Evolutionary conservation across 148 eudicot species (phyloP).

Genomic region (Amaranthus palmeri): DNA sequence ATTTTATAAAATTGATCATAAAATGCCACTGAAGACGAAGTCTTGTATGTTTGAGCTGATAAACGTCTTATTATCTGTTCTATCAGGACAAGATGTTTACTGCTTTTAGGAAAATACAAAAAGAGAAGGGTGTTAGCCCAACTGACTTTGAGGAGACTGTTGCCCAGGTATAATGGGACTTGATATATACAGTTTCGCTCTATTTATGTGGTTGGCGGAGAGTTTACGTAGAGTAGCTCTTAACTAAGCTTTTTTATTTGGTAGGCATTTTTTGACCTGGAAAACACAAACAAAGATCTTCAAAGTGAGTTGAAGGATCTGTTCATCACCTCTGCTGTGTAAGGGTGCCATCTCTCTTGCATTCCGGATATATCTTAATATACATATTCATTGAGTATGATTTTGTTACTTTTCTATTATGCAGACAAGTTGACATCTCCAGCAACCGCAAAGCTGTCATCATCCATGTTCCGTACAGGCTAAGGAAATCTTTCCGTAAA

Average conservation of each 20-base stretch:
- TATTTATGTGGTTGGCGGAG: too few relatives aligned
- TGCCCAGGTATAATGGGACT: constrained; percentile 49
- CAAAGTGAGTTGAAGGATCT: constrained; percentile 79
- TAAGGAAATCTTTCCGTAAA: constrained; percentile 82
- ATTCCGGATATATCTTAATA: neutral
- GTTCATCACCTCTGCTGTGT: constrained; percentile 69
- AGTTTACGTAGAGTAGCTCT: too few relatives aligned
- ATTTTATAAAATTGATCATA: too few relatives aligned
- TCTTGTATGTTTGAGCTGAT: neutral
- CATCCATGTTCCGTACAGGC: constrained; percentile 74
- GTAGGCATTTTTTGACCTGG: constrained; percentile 80
- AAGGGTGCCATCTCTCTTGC: constrained; percentile 17
- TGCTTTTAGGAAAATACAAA: constrained; percentile 56
- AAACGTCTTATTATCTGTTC: neutral
- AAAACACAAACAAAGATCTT: constrained; percentile 59
- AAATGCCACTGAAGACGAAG: too few relatives aligned
- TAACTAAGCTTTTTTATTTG: neutral
- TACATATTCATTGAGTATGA: neutral
- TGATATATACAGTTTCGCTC: too few relatives aligned
- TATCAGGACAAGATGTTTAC: constrained; percentile 51
- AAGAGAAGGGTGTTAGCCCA: constrained; percentile 66
- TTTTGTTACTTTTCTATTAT: neutral
- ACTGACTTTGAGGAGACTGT: constrained; percentile 69
- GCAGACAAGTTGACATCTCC: constrained; percentile 72
- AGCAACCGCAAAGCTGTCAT: constrained; percentile 76